phyloP scores from a whole-genome alignment of 2,329 filamentous ascomycete species.

The Berkeleyomyces rouxiae region DNA sequence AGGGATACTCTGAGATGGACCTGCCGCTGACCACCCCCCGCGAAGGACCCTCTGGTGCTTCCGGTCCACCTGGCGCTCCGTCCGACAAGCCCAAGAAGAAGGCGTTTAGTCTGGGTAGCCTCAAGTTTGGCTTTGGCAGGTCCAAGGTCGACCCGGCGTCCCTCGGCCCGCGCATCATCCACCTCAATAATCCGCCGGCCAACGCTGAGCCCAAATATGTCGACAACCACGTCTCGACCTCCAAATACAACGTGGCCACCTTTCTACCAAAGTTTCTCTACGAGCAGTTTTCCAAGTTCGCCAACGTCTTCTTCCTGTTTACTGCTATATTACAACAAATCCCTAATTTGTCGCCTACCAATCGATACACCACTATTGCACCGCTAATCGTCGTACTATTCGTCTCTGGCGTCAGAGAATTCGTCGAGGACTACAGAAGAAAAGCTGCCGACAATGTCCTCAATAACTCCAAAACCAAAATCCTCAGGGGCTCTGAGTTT shows the following conservation, averaged over 20 bases:
- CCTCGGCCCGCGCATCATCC: conserved; percentile 78
- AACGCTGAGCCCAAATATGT: conserved; percentile 81
- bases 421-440: conserved; percentile 83
- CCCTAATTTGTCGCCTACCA: conserved; percentile 84
- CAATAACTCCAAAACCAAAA: conserved; percentile 72
- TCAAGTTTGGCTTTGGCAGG: conserved; percentile 85
- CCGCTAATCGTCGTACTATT: conserved; percentile 78
- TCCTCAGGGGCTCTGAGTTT: conserved; percentile 71
- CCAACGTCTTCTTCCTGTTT: conserved; percentile 98
- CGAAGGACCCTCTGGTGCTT: conserved; percentile 19
- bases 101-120: conserved; percentile 53
- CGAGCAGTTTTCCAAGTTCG: conserved; percentile 98
- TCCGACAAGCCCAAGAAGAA: conserved; percentile 29
- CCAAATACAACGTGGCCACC: conserved; percentile 88
- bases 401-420: conserved; percentile 90
- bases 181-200: conserved; percentile 89
- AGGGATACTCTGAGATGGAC: conserved; percentile 95
- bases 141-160: conserved; percentile 78
- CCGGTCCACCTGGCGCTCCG: conserved; percentile 22
- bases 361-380: conserved; percentile 88
- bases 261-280: conserved; percentile 95
- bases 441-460: conserved; percentile 73
- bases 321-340: conserved; percentile 91
- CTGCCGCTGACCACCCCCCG: conserved; percentile 68
- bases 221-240: conserved; percentile 93